These are phyloP conservation scores for Cercophora sp. DNA, from an alignment of 495 filamentous ascomycete species.

Conservation along the genomic window DNA sequence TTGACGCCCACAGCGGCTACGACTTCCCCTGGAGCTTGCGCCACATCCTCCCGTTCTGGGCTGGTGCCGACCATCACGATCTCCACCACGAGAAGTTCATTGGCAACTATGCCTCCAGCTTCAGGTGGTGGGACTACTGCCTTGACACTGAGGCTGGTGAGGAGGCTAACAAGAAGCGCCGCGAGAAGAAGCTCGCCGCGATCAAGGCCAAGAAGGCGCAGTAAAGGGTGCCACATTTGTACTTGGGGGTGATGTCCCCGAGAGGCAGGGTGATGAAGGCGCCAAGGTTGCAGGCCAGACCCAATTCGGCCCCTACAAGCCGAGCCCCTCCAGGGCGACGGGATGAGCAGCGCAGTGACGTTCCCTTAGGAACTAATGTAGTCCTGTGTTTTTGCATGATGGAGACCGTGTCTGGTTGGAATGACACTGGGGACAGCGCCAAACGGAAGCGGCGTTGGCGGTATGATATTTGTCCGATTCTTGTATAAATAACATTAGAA, in stretches of 20 bases:
- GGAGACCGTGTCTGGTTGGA: neutral
- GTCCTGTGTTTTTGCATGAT: neutral
- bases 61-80: slow-evolving; percentile 94
- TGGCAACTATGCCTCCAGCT: slow-evolving; percentile 95
- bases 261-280: no score
- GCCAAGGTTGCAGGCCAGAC: neutral
- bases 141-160: slow-evolving; percentile 91
- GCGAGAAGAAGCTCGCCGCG: slow-evolving; percentile 70
- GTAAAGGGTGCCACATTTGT: slow-evolving; percentile 40
- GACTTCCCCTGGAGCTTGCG: slow-evolving; percentile 97
- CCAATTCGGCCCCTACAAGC: neutral
- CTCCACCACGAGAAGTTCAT: slow-evolving; percentile 96
- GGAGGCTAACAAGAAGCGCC: slow-evolving; percentile 77
- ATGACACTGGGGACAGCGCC: neutral
- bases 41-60: slow-evolving; percentile 97
- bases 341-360: neutral
- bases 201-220: slow-evolving; percentile 59
- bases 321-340: neutral
- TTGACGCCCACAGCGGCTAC: slow-evolving; percentile 95
- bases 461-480: no score
- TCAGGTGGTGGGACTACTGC: slow-evolving; percentile 97
- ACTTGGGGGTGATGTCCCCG: no score
- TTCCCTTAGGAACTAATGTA: slow-evolving; percentile 5
- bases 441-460: slow-evolving; percentile 1
- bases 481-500: slow-evolving; percentile 2